These are phyloP conservation scores for Citrus mangshanensis DNA, from an alignment of 345 rosid genomes.

Conservation along the genomic window DNA sequence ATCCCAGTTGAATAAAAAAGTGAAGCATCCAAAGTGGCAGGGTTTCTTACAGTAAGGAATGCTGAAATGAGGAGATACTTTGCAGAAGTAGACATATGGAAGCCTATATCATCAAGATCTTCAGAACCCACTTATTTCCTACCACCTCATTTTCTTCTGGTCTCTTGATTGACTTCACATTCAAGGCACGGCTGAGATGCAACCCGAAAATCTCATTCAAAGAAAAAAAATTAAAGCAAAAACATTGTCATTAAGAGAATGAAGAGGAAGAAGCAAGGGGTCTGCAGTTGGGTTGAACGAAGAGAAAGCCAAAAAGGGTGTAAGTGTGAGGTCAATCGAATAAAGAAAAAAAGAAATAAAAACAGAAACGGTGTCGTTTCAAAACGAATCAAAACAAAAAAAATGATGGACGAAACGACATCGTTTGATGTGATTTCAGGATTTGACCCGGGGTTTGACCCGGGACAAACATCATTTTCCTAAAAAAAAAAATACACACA, in stretches of 20 bases:
- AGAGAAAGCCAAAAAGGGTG: no score
- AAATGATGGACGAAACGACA: no score
- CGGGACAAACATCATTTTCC: no score
- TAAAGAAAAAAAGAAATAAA: no score
- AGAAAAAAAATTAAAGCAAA: slow-evolving; percentile 1
- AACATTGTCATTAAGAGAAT: no score
- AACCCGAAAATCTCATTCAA: slow-evolving; percentile 69
- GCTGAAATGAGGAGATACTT: slow-evolving; percentile 91
- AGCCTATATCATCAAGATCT: slow-evolving; percentile 48
- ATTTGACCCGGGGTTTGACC: no score
- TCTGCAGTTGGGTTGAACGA: no score
- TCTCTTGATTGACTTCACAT: slow-evolving; percentile 38
- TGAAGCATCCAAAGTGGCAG: slow-evolving; percentile 89
- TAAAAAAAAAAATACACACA: no score
- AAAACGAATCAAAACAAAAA: no score
- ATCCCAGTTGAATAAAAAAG: slow-evolving; percentile 85
- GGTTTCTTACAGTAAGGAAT: slow-evolving; percentile 91
- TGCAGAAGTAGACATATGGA: slow-evolving; percentile 78
- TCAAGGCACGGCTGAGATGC: slow-evolving; percentile 34
- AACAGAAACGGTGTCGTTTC: no score
- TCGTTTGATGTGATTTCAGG: rapidly evolving
- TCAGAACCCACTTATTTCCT: slow-evolving; percentile 30
- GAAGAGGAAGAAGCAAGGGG: no score
- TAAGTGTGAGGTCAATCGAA: no score
- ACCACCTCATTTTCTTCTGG: slow-evolving; percentile 30